Evolutionary conservation across 2,329 filamentous ascomycete genomes (phyloP).

Genomic region (Zymoseptoria tritici): DNA sequence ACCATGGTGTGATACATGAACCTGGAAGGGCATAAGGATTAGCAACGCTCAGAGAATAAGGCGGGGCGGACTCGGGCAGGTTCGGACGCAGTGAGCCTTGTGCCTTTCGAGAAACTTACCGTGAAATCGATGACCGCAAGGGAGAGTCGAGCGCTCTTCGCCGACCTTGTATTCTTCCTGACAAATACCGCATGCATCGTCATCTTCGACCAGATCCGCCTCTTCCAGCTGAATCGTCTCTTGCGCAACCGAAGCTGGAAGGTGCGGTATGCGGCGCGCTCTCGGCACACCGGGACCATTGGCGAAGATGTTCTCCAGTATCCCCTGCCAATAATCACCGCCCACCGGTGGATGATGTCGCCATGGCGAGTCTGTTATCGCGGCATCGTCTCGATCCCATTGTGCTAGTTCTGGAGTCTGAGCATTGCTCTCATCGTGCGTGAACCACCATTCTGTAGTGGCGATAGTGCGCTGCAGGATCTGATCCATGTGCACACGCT

Average conservation of each 20-base stretch:
- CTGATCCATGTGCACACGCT: not conserved
- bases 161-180: not conserved
- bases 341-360: too few species aligned
- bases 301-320: not conserved
- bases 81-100: too few species aligned
- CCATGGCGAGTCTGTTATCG: too few species aligned
- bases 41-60: too few species aligned
- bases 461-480: not conserved
- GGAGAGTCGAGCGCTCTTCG: not conserved
- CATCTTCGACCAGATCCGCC: not conserved
- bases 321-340: not conserved
- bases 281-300: not conserved
- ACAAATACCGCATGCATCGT: not conserved
- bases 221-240: not conserved
- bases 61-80: too few species aligned
- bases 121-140: too few species aligned
- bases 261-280: not conserved
- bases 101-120: too few species aligned
- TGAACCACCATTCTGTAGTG: not conserved
- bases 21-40: too few species aligned
- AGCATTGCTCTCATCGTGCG: not conserved
- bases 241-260: not conserved
- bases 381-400: not conserved
- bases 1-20: too few species aligned
- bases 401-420: not conserved